Evolutionary conservation across 2,329 filamentous ascomycete species (phyloP).

Genomic region (Colletotrichum sansevieriae): DNA sequence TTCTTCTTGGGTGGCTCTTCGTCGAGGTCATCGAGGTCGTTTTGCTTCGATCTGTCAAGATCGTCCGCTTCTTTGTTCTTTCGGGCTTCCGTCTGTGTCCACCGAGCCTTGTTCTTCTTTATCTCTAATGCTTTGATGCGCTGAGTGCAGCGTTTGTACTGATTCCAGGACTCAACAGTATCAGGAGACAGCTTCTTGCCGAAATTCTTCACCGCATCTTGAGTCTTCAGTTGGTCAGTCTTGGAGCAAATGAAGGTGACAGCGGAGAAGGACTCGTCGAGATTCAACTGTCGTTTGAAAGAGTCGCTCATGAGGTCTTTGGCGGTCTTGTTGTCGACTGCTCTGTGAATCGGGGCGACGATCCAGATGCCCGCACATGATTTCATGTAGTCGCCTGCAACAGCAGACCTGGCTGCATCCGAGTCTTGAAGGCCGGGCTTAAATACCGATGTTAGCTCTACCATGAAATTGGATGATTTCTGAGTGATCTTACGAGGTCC

Average conservation of each 20-base stretch:
- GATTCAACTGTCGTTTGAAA: slow-evolving; percentile 70
- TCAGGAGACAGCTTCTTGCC: not conserved
- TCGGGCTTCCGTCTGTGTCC: not conserved
- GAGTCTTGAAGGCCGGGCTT: slow-evolving; percentile 69
- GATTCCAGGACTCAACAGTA: not conserved
- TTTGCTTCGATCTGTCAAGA: too few species aligned
- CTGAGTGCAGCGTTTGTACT: not conserved
- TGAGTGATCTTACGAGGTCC: slow-evolving; percentile 58
- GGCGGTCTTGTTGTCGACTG: slow-evolving; percentile 71
- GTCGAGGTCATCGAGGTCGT: not conserved
- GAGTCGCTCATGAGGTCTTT: slow-evolving; percentile 68
- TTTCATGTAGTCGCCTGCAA: slow-evolving; percentile 71
- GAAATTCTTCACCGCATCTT: slow-evolving; percentile 45
- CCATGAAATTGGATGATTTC: accelerated
- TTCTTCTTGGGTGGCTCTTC: not conserved
- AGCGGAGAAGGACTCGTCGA: slow-evolving; percentile 66
- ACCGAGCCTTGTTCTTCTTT: not conserved
- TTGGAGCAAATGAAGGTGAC: slow-evolving; percentile 74
- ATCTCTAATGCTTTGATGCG: not conserved
- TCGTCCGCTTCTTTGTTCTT: not conserved
- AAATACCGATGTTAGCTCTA: slow-evolving; percentile 15
- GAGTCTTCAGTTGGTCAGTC: slow-evolving; percentile 67
- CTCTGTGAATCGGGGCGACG: slow-evolving; percentile 70
- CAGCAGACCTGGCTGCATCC: slow-evolving; percentile 69
- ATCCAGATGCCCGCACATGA: slow-evolving; percentile 72